A percentile compares a stretch with the other conserved stretches of the same genome.
phyloP scores from a whole-genome alignment of 805 yeast species.

The Ogataea angusta region DNA sequence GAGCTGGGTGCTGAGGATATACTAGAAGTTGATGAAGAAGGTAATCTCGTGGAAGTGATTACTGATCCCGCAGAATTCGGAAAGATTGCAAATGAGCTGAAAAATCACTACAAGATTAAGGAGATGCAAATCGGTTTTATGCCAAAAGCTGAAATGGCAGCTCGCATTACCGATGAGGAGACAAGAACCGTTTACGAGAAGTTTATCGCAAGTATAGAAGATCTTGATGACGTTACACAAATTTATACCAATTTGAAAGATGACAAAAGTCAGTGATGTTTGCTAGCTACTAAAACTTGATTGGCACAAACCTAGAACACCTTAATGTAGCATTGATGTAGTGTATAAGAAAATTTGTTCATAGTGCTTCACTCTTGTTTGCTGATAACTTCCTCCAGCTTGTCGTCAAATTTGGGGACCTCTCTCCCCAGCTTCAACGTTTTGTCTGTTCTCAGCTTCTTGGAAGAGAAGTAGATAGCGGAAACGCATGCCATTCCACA shows the following conservation, averaged over 20 bases:
- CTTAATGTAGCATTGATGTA: not conserved
- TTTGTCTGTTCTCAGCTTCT: conserved; percentile 46
- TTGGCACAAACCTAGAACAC: too few species aligned
- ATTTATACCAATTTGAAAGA: conserved; percentile 67
- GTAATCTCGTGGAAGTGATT: conserved; percentile 42
- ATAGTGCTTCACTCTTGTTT: conserved; percentile 23
- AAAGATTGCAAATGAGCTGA: conserved; percentile 54
- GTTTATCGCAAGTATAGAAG: conserved; percentile 61
- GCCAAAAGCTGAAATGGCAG: conserved; percentile 59
- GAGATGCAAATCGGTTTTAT: conserved; percentile 71
- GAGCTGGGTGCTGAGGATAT: conserved; percentile 83
- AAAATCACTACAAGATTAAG: conserved; percentile 54
- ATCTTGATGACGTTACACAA: conserved; percentile 79
- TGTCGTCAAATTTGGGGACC: conserved; percentile 41
- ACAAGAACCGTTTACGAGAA: conserved; percentile 50
- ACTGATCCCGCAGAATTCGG: conserved; percentile 67
- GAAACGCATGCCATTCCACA: conserved; percentile 50
- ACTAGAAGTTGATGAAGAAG: conserved; percentile 25
- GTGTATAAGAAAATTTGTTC: conserved; percentile 3
- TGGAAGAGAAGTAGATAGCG: conserved; percentile 50
- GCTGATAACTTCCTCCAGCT: conserved; percentile 34
- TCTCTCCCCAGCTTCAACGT: conserved; percentile 48
- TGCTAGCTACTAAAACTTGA: too few species aligned
- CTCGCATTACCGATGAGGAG: conserved; percentile 53
- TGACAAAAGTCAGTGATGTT: not conserved